Evolutionary conservation across 75 land plant species (phyloP), one percentile per base, ranked within the genome.

Genomic region (Sequoiadendron giganteum): DNA sequence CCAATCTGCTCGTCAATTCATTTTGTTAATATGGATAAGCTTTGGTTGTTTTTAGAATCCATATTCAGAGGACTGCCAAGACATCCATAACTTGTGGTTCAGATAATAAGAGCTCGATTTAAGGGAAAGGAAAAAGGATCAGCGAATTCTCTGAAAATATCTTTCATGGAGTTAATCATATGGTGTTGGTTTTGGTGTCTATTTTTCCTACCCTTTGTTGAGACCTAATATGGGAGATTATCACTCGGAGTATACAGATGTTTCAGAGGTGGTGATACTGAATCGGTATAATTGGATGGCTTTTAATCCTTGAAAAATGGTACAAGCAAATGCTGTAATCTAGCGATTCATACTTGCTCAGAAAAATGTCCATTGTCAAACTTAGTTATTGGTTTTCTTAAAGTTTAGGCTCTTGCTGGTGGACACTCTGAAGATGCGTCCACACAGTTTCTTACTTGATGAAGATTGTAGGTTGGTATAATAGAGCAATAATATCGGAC

Each of bases 21-120:
- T 10, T 73, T 73, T 8, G 36, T 30, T 32, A 30, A 73, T 3
- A 73, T 73, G 36, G 76, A 11, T 73, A 32, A 73, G 32, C 76
- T 73, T 73, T 73, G 32, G 36, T 32, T 6, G 76, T 32, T 73
- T 30, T 73, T n/a, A n/a, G 8, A 73, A 32, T 32, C 32, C 36
- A 9, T 73, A 73, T 73, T 32, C 76, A 73, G 76, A 73, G 36
- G 76, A 73, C 11, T 72, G 75, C 75, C 75, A n/a, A 72, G 75
- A 72, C 75, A 72, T 30, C 34, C 72, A 68, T 68, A 7, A n/a
- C 72, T 68, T 25, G 8, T 68, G 30, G 5, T 68, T 68, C 28
- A 68, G 72, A 25, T 6, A 25, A 25, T 68, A 68, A 68, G 30
- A 32, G 36, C 13, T 73, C 14, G 36, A 73, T 9, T 32, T 73